Evolutionary conservation across 2,329 filamentous ascomycete species (phyloP).

Genomic region (Paraphaeosphaeria sporulosa): DNA sequence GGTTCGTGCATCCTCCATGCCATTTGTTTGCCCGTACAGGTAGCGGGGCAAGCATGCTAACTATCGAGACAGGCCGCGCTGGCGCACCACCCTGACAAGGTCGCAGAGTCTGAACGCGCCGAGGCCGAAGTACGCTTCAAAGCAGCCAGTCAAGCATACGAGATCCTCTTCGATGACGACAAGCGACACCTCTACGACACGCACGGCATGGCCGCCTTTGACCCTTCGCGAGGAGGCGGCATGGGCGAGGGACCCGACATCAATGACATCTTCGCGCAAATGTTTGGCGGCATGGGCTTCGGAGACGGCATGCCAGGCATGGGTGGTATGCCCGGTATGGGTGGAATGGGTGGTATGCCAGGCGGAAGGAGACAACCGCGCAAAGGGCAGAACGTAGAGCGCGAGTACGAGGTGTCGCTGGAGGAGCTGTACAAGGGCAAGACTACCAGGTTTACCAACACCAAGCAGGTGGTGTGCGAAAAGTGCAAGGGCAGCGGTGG

Average conservation of each 20-base stretch:
- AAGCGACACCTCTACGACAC: slow-evolving; percentile 91
- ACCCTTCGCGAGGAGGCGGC: slow-evolving; percentile 72
- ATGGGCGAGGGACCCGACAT: slow-evolving; percentile 76
- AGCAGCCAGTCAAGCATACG: slow-evolving; percentile 89
- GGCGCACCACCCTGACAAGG: slow-evolving; percentile 93
- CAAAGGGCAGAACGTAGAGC: slow-evolving; percentile 83
- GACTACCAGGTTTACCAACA: slow-evolving; percentile 94
- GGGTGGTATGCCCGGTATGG: slow-evolving; percentile 64
- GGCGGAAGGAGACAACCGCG: slow-evolving; percentile 62
- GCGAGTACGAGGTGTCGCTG: slow-evolving; percentile 87
- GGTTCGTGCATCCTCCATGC: slow-evolving; percentile 59
- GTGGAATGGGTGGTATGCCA: slow-evolving; percentile 60
- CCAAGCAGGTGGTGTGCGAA: slow-evolving; percentile 89
- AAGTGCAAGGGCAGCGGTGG: slow-evolving; percentile 89
- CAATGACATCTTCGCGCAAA: slow-evolving; percentile 90
- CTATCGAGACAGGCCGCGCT: slow-evolving; percentile 72
- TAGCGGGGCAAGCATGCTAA: slow-evolving; percentile 11
- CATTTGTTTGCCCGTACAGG: slow-evolving; percentile 10
- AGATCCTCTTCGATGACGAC: slow-evolving; percentile 95
- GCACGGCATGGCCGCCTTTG: slow-evolving; percentile 95
- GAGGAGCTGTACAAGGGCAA: slow-evolving; percentile 99
- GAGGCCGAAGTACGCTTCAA: slow-evolving; percentile 94
- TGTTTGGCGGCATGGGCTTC: slow-evolving; percentile 71
- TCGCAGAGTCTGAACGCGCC: slow-evolving; percentile 81
- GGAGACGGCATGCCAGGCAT: slow-evolving; percentile 60